Evolutionary conservation across 106 monocot species (phyloP), one percentile per base, ranked within the genome.

Genomic region (Acorus gramineus): DNA sequence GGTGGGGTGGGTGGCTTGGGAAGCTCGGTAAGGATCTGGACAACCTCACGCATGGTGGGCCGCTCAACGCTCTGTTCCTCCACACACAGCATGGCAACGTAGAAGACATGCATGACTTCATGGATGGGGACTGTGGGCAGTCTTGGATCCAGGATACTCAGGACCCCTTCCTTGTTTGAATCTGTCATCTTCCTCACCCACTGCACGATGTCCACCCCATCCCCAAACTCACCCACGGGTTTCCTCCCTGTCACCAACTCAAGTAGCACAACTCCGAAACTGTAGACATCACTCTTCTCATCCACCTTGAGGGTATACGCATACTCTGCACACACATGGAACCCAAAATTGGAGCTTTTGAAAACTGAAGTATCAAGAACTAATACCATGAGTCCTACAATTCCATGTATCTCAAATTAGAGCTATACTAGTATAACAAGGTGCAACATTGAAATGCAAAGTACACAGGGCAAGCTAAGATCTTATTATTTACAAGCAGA

Each of bases 261-360:
- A 0, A 92, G 78, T 5, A 92, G 64, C 11, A 92, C 92, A 8
- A 92, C 92, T 0, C 92, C 92, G 44, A 85, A 92, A 73, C 92
- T 92, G 75, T 92, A 92, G 5, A 92, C 92, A 9, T 92, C 92
- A 69, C 87, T 92, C 79, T 92, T 92, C 73, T 92, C 92, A 63
- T 92, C 92, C 64, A 92, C 92, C 69, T 84, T 87, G 46, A 92
- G 80, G 0, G 92, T 92, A 69, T 92, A 92, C 0, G 92, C 92
- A 68, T 92, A 92, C 63, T 92, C 92, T 92, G 74, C 4, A 13
- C 8, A 59, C 3, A 49, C 7, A 7, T 4, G 4, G n/a, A 65
- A 28, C 28, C 28, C 28, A 28, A 28, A 28, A 28, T 28, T 28
- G 28, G 28, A 28, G 28, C 28, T 28, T 28, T 28, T 28, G 28